These are phyloP conservation scores for Tolypocladium guangdongense DNA, from an alignment of 2,329 filamentous ascomycete genomes.

Conservation along the genomic window DNA sequence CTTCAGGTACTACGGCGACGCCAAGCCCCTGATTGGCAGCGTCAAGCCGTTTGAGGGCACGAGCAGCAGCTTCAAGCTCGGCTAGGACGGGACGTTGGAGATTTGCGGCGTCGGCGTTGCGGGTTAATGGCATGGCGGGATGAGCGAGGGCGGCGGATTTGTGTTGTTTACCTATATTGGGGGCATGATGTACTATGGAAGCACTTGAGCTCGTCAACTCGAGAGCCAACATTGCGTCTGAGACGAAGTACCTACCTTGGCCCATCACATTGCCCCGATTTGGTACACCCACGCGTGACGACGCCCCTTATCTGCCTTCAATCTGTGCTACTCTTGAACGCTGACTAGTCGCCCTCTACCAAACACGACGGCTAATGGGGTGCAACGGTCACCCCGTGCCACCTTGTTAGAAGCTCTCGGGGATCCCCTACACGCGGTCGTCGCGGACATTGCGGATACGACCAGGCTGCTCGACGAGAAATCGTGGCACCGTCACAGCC, in stretches of 20 bases:
- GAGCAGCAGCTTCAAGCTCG: conserved; percentile 10
- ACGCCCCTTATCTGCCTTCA: no score
- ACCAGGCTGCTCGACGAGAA: neutral
- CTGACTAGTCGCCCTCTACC: neutral
- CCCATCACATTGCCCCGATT: neutral
- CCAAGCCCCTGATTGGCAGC: conserved; percentile 44
- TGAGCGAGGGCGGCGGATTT: neutral
- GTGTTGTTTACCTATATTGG: neutral
- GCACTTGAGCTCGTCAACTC: neutral
- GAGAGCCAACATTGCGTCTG: neutral
- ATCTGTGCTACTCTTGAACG: neutral
- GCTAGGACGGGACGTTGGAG: neutral
- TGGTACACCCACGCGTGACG: neutral
- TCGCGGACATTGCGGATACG: neutral
- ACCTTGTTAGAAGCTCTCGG: neutral
- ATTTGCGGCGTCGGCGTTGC: neutral
- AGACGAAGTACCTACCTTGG: neutral
- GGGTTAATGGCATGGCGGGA: neutral
- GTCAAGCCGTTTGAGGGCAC: conserved; percentile 18
- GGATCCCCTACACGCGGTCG: neutral
- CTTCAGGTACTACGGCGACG: conserved; percentile 74
- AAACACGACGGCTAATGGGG: neutral
- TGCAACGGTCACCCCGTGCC: neutral
- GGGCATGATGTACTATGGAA: neutral
- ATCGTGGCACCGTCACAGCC: neutral